Base-by-base conservation (phyloP, 129 eudicot genomes). In the Centaurea solstitialis region DNA sequence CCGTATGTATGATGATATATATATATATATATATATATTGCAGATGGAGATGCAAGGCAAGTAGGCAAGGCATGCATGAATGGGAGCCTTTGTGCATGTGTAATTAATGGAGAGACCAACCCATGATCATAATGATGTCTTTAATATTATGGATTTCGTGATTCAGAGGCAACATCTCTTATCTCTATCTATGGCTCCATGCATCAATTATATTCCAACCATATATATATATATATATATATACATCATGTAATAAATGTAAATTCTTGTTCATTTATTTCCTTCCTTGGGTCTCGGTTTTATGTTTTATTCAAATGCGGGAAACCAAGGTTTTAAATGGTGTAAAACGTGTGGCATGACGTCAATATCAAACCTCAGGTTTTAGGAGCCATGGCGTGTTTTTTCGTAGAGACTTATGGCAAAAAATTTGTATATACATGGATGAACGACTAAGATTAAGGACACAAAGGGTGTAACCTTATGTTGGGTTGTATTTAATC, bases 11-110 rank as follows among this genome's bases (percentile, higher is more conserved):
- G 68, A 50, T 76, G 13, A n/a, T 62, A 37, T 76, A 11, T 74
- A 43, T 12, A 30, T 26, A 39, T 5, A 75, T 70, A 69, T 76
- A 53, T 68, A 75, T 39, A 76, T 45, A 23, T 17, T n/a, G 22
- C 9, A 57, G 65, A 57, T 57, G 70, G 40, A 30, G 43, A 75
- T 72, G 68, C 67, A 76, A 62, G 65, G 81, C 77, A 82, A 82
- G 35, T 68, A 40, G 65, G 81, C 77, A 82, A 82, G 86, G 9
- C 50, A 69, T 70, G 50, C 86, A 82, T 82, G 86, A 82, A 70
- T 76, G 8, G 77, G 86, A 82, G 86, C 86, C 81, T 47, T 50
- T 73, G 10, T 70, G 17, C 23, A 57, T 33, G 5, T 33, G 37
- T 71, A 70, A 59, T 76, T 61, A 76, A 80, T 73, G 20, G 7